phyloP scores from a whole-genome alignment of 2,329 filamentous ascomycete genomes.

The Plenodomus biglobosus region DNA sequence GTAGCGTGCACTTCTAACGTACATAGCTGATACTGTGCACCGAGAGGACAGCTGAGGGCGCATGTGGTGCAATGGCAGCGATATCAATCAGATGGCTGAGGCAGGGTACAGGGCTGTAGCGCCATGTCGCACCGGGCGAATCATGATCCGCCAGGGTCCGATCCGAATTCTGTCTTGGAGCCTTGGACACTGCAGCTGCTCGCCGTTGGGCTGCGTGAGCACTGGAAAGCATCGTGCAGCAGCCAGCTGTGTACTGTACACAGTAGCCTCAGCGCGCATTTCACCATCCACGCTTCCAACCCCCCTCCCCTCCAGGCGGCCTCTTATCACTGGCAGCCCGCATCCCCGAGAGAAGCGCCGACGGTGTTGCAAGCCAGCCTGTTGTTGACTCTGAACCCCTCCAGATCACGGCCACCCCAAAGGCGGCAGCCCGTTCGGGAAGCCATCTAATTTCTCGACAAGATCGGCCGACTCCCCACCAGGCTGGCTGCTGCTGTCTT shows the following conservation, averaged over 20 bases:
- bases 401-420: conserved; percentile 22
- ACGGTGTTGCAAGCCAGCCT: not conserved
- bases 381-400: conserved; percentile 11
- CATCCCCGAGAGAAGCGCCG: not conserved
- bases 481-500: conserved; percentile 3
- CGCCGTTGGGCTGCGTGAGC: conserved; percentile 17
- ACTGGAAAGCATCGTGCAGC: conserved; percentile 6
- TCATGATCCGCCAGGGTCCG: conserved; percentile 13
- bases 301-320: not conserved
- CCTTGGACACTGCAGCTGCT: conserved; percentile 10
- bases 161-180: conserved; percentile 9
- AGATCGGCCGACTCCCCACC: conserved; percentile 21
- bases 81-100: not conserved
- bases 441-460: conserved; percentile 35
- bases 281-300: conserved; percentile 1
- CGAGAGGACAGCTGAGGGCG: conserved; percentile 2
- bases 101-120: conserved; percentile 19
- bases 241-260: not conserved
- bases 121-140: conserved; percentile 14
- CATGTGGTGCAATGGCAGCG: conserved; percentile 7
- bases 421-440: conserved; percentile 24
- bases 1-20: no score
- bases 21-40: no score
- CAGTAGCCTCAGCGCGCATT: conserved; percentile 7
- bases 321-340: conserved; percentile 2